phyloP scores from a whole-genome alignment of 1,284 basidiomycete genomes.

The Termitomyces sp. region DNA sequence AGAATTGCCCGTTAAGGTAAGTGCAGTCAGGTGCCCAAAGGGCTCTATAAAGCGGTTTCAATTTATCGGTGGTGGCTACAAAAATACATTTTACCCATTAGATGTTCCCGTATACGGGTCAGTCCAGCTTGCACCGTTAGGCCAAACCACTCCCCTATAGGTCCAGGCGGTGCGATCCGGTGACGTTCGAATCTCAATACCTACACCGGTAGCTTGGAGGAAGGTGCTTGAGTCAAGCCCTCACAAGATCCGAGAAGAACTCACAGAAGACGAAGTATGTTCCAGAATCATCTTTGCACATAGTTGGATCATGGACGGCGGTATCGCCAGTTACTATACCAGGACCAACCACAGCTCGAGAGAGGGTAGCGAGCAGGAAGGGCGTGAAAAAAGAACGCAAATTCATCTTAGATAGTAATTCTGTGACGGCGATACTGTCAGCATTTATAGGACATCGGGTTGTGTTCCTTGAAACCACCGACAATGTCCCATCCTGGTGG shows the following conservation, averaged over 20 bases:
- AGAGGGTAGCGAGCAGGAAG: conserved; percentile 16
- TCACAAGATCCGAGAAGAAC: conserved; percentile 15
- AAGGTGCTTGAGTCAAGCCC: not conserved
- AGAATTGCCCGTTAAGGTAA: conserved; percentile 39
- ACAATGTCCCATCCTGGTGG: not conserved
- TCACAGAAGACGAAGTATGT: conserved; percentile 49
- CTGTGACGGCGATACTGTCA: not conserved
- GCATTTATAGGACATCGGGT: conserved; percentile 4
- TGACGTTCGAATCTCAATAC: conserved; percentile 49
- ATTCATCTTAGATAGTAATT: conserved; percentile 12
- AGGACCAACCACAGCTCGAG: conserved; percentile 27
- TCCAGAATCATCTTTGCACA: conserved; percentile 47
- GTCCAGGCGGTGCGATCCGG: conserved; percentile 48
- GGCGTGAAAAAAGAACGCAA: conserved; percentile 13
- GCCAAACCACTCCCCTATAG: conserved; percentile 43
- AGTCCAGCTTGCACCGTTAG: conserved; percentile 45
- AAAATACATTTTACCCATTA: conserved; percentile 34
- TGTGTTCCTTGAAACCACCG: not conserved
- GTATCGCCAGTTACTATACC: conserved; percentile 41
- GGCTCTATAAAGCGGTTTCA: conserved; percentile 20
- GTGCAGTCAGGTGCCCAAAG: conserved; percentile 54
- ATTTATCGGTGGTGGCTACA: not conserved
- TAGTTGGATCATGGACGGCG: conserved; percentile 41
- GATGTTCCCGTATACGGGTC: conserved; percentile 43
- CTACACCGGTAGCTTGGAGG: conserved; percentile 37